Evolutionary conservation across 495 filamentous ascomycete species (phyloP), one percentile per base, ranked within the genome.

Genomic region (Terfezia boudieri): DNA sequence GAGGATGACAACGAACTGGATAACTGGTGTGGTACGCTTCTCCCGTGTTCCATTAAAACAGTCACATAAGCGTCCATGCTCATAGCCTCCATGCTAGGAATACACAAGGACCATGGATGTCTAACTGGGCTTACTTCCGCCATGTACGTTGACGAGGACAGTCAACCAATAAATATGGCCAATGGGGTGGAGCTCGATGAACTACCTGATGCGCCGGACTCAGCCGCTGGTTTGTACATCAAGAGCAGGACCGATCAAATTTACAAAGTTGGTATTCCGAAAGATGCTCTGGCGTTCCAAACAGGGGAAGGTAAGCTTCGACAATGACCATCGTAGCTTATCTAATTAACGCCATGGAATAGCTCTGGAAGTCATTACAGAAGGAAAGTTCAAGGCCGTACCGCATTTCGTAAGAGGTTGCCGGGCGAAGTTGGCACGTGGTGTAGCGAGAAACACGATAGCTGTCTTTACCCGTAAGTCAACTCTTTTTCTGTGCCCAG

Each of bases 81-180:
- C 7, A 32, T 32, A 26, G 26, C 5, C 26, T 7, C 26, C 26
- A 5, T 32, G 26, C 26, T 32, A 32, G 26, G 26, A 4, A 32
- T 32, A 32, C 88, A 95, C 66, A 69, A 86, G 51, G 87, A 93
- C 64, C 85, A 93, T 58, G 86, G 88, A 53, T 94, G 87, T 66
- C 71, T 94, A n/a, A 94, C 87, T 0, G 90, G 90, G 16, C 73
- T 99, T 36, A 99, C 92, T 0, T 86, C 82, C 7, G 86, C 89
- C 43, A 90, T 96, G 84, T 99, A 93, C 65, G 73, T 95, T 58
- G 86, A 96, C 65, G 89, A 96, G 68, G 67, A 72, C 11, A 62
- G 64, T 38, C 66, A 67, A 58, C 68, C 68, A n/a, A 70, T 73
- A 5, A 66, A 65, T 14, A 55, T 71, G 1, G 16, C 23, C 1